Conservation (phyloP, 345 rosid species). For the Hibiscus tridactylites region DNA sequence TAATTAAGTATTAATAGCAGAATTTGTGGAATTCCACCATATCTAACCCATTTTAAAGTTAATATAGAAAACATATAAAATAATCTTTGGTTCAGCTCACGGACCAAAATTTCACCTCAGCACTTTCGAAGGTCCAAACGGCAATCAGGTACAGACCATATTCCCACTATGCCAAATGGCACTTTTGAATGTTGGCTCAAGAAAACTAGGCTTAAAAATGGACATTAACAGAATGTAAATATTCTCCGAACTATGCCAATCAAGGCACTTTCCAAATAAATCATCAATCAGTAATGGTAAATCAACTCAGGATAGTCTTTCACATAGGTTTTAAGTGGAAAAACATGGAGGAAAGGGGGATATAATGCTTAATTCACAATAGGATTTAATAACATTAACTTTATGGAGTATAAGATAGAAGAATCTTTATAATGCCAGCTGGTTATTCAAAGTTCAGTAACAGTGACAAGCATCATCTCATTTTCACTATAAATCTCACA, state of each 20-base stretch:
- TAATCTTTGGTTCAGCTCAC: neutral
- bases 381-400: neutral
- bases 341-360: neutral
- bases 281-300: neutral
- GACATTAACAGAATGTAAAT: neutral
- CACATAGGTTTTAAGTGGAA: neutral
- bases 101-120: neutral
- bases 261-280: neutral
- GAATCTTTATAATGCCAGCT: neutral
- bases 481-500: neutral
- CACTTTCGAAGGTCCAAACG: neutral
- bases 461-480: constrained; percentile 5
- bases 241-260: neutral
- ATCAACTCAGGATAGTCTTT: neutral
- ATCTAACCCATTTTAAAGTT: neutral
- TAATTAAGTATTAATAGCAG: no score
- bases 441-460: neutral
- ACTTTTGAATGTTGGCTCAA: neutral
- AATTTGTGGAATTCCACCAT: no score
- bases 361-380: neutral
- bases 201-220: neutral
- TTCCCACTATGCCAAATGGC: neutral
- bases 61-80: neutral
- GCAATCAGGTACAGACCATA: no score
- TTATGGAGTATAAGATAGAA: neutral